phyloP scores from a whole-genome alignment of 225 moss, liverwort and hornwort genomes.

The Polytrichum formosum region DNA sequence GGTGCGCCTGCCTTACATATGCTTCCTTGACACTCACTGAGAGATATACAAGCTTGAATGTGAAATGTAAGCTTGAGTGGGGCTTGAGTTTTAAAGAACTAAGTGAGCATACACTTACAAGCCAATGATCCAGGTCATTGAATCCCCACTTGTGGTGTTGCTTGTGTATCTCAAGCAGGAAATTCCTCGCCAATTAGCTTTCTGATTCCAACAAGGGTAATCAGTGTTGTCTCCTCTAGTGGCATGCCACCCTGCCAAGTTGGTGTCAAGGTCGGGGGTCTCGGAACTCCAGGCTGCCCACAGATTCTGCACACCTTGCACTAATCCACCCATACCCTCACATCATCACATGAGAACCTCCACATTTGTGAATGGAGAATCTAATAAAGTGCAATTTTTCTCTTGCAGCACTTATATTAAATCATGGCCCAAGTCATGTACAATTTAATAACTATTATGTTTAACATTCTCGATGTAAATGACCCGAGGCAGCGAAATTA shows the following conservation, averaged over 20 bases:
- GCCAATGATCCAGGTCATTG: constrained; percentile 1
- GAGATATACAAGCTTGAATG: background rate
- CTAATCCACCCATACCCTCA: background rate
- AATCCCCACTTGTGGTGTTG: no score
- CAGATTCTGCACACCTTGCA: background rate
- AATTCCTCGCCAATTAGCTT: background rate
- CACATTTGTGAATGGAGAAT: no score
- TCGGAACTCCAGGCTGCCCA: background rate
- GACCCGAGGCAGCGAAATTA: no score
- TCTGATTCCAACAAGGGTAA: background rate
- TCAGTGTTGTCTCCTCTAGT: background rate
- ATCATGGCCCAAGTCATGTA: no score
- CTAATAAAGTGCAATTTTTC: no score
- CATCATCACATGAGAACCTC: background rate
- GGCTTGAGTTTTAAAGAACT: background rate
- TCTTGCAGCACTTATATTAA: no score
- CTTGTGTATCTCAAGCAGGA: constrained; percentile 4
- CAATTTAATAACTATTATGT: no score
- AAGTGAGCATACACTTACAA: background rate
- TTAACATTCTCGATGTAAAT: no score
- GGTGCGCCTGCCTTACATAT: background rate
- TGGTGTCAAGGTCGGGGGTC: background rate
- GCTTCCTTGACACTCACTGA: background rate
- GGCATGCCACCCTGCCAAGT: constrained; percentile 23
- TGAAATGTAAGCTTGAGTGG: background rate